Base-by-base conservation (phyloP, 805 yeast species). In the Wickerhamomyces tratensis region DNA sequence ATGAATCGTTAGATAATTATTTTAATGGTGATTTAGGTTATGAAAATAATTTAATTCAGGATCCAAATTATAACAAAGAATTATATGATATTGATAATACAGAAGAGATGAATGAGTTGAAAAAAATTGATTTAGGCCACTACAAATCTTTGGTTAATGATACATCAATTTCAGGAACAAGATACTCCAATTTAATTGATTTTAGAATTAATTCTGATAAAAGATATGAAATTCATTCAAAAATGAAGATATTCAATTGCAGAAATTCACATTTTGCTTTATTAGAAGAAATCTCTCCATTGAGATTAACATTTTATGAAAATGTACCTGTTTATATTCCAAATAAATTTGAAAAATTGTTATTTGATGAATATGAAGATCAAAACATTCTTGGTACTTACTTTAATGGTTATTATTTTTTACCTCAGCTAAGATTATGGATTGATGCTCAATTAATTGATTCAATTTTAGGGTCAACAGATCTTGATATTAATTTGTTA, bases 291-390 rank as follows among this genome's bases (percentile, higher is more conserved):
- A 43, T 82, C 12, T 65, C 74, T 6, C 85, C 86, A 2, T 55
- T 83, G 43, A 54, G 65, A 12, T 51, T 68, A 33, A 67, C 84
- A 0, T 55, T 65, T 41, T 74, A 74, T 49, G 87, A 82, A 53
- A 79, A 81, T 10, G 74, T 75, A n/a, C 68, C 73, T 25, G 74
- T 78, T 4, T 70, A 77, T 46, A 61, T 81, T 12, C 87, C 87
- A 2, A 55, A 64, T 36, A 62, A 69, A 34, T 69, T 60, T 48
- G 50, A 66, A 13, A 52, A 57, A 5, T 58, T 72, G 4, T 56
- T 81, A 35, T 54, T 55, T 7, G 62, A 64, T 13, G 87, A 81
- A 54, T 81, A 81, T 45, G 48, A 57, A 6, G 55, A 61, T 35
- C 66, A 67, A 10, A 59, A 67, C 1, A 39, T 67, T 25, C 52